Evolutionary conservation across 2,329 filamentous ascomycete species (phyloP).

Genomic region (Ceratocystis cubensis): DNA sequence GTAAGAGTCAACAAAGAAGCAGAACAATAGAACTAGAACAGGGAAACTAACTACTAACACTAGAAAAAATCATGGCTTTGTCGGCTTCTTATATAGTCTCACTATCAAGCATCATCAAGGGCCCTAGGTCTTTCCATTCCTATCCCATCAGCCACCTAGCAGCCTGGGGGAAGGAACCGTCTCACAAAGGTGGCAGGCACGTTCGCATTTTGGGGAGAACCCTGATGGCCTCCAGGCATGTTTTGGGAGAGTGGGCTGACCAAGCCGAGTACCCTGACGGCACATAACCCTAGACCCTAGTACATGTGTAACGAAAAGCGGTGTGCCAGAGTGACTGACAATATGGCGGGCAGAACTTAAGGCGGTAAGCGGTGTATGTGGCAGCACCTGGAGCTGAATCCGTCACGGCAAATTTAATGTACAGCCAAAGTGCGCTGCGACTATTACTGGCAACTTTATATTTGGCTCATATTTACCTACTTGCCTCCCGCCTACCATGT

Average conservation of each 20-base stretch:
- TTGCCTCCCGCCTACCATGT: constrained; percentile 42
- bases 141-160: not conserved
- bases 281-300: not conserved
- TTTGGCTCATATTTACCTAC: not conserved
- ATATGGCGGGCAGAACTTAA: not conserved
- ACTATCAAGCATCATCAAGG: too few relatives aligned
- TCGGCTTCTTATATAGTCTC: too few relatives aligned
- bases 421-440: not conserved
- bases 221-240: constrained; percentile 7
- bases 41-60: not conserved
- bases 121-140: not conserved
- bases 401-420: not conserved
- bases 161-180: not conserved
- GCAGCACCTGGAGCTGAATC: not conserved
- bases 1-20: not conserved
- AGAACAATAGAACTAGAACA: not conserved
- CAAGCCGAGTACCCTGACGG: not conserved
- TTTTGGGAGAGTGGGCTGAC: not conserved
- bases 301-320: not conserved
- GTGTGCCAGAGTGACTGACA: not conserved
- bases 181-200: not conserved
- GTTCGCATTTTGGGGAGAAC: not conserved
- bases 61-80: too few relatives aligned
- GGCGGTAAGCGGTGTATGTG: not conserved
- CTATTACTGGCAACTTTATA: not conserved